Conservation (phyloP, 345 rosid species). For the Leavenworthia alabamica region DNA sequence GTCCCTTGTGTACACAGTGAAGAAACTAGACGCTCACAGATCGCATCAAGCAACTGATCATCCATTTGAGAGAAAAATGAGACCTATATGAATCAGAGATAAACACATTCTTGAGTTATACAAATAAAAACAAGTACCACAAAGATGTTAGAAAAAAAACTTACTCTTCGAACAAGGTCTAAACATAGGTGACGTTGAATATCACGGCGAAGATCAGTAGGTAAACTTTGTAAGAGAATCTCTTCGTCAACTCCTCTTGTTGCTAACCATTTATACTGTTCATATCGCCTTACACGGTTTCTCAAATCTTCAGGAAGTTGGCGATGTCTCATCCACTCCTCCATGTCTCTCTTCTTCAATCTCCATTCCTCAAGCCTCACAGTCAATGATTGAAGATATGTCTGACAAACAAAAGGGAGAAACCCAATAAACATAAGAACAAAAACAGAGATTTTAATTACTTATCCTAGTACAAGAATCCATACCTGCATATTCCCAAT, state of each 20-base stretch:
- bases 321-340: conserved; percentile 95
- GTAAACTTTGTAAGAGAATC: conserved; percentile 59
- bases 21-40: conserved; percentile 78
- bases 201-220: conserved; percentile 85
- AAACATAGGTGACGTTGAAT: conserved; percentile 86
- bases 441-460: not conserved
- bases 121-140: not conserved
- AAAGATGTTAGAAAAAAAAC: conserved; percentile 12
- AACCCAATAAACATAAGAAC: conserved; percentile 2
- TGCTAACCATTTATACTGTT: conserved; percentile 84
- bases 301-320: conserved; percentile 81
- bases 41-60: conserved; percentile 89
- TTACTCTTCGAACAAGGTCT: conserved; percentile 87
- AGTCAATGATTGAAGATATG: conserved; percentile 81
- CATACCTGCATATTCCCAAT: conserved; percentile 97
- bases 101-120: not conserved
- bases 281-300: conserved; percentile 58
- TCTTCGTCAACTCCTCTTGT: conserved; percentile 92
- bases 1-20: conserved; percentile 76
- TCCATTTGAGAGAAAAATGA: conserved; percentile 97
- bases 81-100: conserved; percentile 42
- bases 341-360: conserved; percentile 79
- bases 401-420: conserved; percentile 38
- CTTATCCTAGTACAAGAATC: not conserved
- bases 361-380: conserved; percentile 96